Evolutionary conservation across 2,329 filamentous ascomycete genomes (phyloP), one percentile per base, ranked within the genome.

Genomic region (Colletotrichum shisoi): DNA sequence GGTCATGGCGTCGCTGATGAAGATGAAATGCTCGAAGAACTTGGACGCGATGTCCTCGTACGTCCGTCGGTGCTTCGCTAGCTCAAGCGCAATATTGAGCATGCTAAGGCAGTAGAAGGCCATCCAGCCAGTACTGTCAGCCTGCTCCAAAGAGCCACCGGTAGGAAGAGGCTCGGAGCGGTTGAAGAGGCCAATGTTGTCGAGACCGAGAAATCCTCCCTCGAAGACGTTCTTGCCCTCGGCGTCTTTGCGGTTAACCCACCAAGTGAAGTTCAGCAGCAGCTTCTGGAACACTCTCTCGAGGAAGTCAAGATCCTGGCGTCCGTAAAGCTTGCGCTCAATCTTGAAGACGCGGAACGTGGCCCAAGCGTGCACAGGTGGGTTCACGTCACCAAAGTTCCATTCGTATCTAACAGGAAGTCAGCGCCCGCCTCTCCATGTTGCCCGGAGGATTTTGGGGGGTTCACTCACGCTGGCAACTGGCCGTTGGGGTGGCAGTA

Each of bases 111-210:
- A 97, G 82, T 96, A 98, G 78, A 98, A 98, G 11, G 92, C 94
- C 94, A 98, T 98, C 94, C 94, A 98, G 39, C 94, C 94, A 11
- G 94, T 98, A 76, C 93, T 97, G 83, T 98, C 94, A 19, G 95
- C 95, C 80, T 98, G 94, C 79, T 98, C 94, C 9, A 98, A 86
- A 2, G 93, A 90, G 79, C 95, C 94, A 39, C 94, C 94, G 0
- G 95, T 98, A 0, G 94, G 94, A 45, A 98, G 81, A 31, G 95
- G 94, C 77, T 98, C 94, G 0, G 94, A 98, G 52, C 94, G 91
- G 79, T 98, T 98, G 86, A 98, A 98, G 42, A 98, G 81, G 61
- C 95, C 95, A 77, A 98, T 98, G 76, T 98, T 98, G 85, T 98
- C 94, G 59, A 98, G 83, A 52, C 94, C 94, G 8, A 98, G 83